Base-by-base conservation (phyloP, 1,284 basidiomycete genomes). In the Veloporphyrellus conicus region DNA sequence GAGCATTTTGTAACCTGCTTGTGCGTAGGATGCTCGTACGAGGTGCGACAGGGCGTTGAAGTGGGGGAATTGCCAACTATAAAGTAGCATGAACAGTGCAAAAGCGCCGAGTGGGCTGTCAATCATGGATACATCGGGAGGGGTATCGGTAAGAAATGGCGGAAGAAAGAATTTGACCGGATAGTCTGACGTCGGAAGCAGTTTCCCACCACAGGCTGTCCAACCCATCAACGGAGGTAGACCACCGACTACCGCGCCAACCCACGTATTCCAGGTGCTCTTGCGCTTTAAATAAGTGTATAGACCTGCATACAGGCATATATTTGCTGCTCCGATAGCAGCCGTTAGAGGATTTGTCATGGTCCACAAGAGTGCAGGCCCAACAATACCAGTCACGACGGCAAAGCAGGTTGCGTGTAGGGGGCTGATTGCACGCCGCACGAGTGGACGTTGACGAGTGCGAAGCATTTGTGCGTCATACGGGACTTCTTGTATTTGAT, bases 51-150 rank as follows among this genome's bases (percentile, higher is more conserved):
- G 76, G 2, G 92, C 73, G 70, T 96, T 98, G 73, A 99, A 99
- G 68, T 99, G 96, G 16, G 96, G 95, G 68, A 99, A 99, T 65
- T 99, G 96, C 96, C 96, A 99, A 49, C 88, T 89, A 71, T 87
- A 99, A 12, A 98, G 79, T 43, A 97, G 69, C 63, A 82, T 73
- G 68, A 88, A 90, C 3, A 97, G 72, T 2, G 84, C 81, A 46
- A 87, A 68, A 0, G 89, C 82, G 0, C 85, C 81, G 34, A 94
- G 78, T 1, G 90, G 84, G 61, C 90, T 92, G 60, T 88, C 79
- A 46, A 84, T 71, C 45, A 76, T 61, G 20, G 76, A 65, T 16
- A 72, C 37, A 55, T 81, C 78, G 15, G 76, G 45, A 2, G 73
- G 44, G 7, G 66, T 51, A 50, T 68, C 55, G 55, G 63, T 54